Base-by-base conservation (phyloP, 805 yeast species). In the Blastobotrys peoriensis region DNA sequence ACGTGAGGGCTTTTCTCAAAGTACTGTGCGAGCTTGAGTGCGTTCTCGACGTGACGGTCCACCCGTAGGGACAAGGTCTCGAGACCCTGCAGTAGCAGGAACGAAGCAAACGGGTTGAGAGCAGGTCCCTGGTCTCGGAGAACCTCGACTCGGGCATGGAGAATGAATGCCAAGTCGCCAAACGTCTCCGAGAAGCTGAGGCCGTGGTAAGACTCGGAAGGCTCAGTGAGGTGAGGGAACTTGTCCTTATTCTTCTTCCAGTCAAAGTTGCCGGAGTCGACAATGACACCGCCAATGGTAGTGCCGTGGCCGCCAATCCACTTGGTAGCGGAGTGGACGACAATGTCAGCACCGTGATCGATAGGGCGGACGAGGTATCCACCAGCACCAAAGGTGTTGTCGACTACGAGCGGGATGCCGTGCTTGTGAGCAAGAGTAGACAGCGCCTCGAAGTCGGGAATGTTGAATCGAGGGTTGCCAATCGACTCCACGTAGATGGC, bases 261-360 rank as follows among this genome's bases (percentile, higher is more conserved):
- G 59, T 91, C 94, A 74, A 91, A 91, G 41, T 84, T 89, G 55
- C 97, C 96, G 30, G 88, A 78, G 64, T 91, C 96, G 39, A 91
- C 74, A 53, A 91, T 74, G 43, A 82, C 85, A 73, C 98, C 98
- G 43, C 84, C 97, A 65, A 89, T 81, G 36, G 96, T 86, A 46
- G 85, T 87, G 62, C 98, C 97, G 62, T 89, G 97, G 48, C 97
- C 98, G 52, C 95, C 95, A 54, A 89, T 89, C 96, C 96, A 91
- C 67, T 89, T 89, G 48, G 98, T 89, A 44, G 96, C 96, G 49
- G 96, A 88, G 66, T 89, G 96, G 17, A 84, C 84, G 27, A 91
- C 83, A 53, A 89, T 83, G 63, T 89, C 96, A 38, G 87, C 97
- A 54, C 97, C 97, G 59, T 77, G 83, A 50, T 84, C 84, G 54